Conservation (phyloP, 1,284 basidiomycete genomes). For the Limonomyces culmigenus region DNA sequence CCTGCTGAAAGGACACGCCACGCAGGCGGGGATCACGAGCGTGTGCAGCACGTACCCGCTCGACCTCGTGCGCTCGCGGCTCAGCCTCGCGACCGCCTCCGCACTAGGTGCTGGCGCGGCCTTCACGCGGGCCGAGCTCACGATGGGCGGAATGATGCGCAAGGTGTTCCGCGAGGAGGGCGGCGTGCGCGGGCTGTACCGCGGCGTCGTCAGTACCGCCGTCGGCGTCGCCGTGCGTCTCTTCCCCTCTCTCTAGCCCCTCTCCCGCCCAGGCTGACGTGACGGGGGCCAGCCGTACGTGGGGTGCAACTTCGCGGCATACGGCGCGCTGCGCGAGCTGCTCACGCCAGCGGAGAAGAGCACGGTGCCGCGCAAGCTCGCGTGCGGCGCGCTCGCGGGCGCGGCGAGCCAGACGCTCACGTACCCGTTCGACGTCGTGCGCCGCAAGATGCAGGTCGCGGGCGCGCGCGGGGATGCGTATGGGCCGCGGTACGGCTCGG, state of each 20-base stretch:
- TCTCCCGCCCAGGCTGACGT: slow-evolving; percentile 20
- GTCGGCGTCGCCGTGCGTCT: slow-evolving; percentile 82
- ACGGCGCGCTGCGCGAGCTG: slow-evolving; percentile 53
- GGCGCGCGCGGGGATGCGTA: slow-evolving; percentile 58
- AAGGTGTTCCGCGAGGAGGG: slow-evolving; percentile 69
- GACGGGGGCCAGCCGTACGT: slow-evolving; percentile 51
- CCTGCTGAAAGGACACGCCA: neutral
- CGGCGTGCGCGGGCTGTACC: slow-evolving; percentile 73
- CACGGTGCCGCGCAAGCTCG: slow-evolving; percentile 42
- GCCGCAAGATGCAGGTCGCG: slow-evolving; percentile 90
- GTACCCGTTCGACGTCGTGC: slow-evolving; percentile 88
- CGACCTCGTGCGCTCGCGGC: slow-evolving; percentile 81
- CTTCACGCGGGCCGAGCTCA: slow-evolving; percentile 29
- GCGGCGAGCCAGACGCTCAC: slow-evolving; percentile 85
- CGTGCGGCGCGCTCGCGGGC: slow-evolving; percentile 68
- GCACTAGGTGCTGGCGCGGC: slow-evolving; percentile 6
- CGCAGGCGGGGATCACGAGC: neutral
- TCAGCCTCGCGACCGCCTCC: slow-evolving; percentile 80
- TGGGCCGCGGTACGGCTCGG: slow-evolving; percentile 59
- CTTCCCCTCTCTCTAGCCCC: too few relatives aligned
- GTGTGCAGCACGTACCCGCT: slow-evolving; percentile 82
- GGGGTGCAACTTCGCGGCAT: slow-evolving; percentile 71
- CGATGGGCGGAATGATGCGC: slow-evolving; percentile 77
- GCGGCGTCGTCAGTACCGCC: slow-evolving; percentile 77
- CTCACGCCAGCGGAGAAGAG: slow-evolving; percentile 66